phyloP scores from a whole-genome alignment of 1,139 yeast species.

The Pichia sp. region DNA sequence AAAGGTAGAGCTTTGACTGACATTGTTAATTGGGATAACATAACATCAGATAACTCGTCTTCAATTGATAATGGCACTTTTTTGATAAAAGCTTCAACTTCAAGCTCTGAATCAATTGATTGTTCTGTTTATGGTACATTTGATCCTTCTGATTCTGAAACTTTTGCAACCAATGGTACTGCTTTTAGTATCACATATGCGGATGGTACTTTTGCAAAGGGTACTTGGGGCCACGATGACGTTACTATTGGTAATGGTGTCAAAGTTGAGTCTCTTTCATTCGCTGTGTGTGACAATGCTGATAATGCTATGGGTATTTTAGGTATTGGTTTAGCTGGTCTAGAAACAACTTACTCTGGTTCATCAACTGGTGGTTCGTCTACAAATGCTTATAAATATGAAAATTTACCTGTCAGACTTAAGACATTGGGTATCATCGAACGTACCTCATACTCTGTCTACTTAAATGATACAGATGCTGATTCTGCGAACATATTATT shows the following conservation, averaged over 20 bases:
- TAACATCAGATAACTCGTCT: background rate
- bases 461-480: conserved; percentile 35
- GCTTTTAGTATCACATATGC: conserved; percentile 51
- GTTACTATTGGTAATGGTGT: conserved; percentile 39
- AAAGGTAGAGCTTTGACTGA: conserved; percentile 6
- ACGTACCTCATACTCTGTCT: conserved; percentile 49
- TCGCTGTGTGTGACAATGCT: conserved; percentile 52
- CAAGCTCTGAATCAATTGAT: conserved; percentile 15
- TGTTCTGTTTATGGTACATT: conserved; percentile 48
- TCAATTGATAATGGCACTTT: background rate
- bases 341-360: conserved; percentile 37
- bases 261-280: conserved; percentile 39
- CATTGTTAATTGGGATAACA: conserved; percentile 6
- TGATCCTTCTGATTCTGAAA: conserved; percentile 37
- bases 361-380: conserved; percentile 15
- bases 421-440: conserved; percentile 45
- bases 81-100: background rate
- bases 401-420: conserved; percentile 54
- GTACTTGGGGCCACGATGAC: conserved; percentile 58
- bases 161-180: conserved; percentile 43
- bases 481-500: conserved; percentile 43
- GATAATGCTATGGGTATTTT: conserved; percentile 51
- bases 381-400: conserved; percentile 33
- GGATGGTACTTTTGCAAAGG: conserved; percentile 53
- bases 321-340: conserved; percentile 52